Evolutionary conservation across 805 yeast species (phyloP), one percentile per base, ranked within the genome.

Genomic region (Barnettozyma californica): DNA sequence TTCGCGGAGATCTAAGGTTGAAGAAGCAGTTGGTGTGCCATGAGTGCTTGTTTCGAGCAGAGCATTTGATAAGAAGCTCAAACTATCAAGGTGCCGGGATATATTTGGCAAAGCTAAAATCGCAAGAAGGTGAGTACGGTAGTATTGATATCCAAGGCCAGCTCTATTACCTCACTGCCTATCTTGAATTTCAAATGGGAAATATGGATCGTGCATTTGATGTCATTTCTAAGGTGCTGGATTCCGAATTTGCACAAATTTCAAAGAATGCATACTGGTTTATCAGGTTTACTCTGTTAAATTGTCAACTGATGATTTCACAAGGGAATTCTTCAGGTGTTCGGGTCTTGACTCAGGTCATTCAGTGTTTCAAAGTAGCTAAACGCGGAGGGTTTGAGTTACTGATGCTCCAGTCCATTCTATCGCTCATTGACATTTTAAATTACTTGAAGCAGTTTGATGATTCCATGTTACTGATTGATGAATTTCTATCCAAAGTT

Each of bases 291-390:
- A 77, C 72, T 42, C 55, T 80, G 10, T 56, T 80, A 44, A 75
- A 77, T 54, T 72, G 79, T 39, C 57, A 66, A 13, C 68, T 79
- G 1, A 63, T 80, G 49, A 54, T 73, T 21, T 43, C 47, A 9
- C 31, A 26, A 13, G 54, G 64, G 5, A 61, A 75, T 14, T 74
- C 77, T 0, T 63, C 71, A 5, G 76, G 80, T 13, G 62, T 74
- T 9, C 69, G 84, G 48, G 79, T 77, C 0, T 53, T 83, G 9
- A 73, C 84, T 0, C 58, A 74, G 18, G 56, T 81, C 0, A 59
- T 77, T 6, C 78, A 77, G 51, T 71, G 80, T 45, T 62, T 84
- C 2, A 72, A 75, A 42, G 57, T 70, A 11, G 76, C 85, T 0
- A 70, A 71, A 19, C 58, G 62, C 4, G 68, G 76, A 9, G 79